phyloP scores from a whole-genome alignment of 495 filamentous ascomycete genomes.

The Sabuloglossum arenarium region DNA sequence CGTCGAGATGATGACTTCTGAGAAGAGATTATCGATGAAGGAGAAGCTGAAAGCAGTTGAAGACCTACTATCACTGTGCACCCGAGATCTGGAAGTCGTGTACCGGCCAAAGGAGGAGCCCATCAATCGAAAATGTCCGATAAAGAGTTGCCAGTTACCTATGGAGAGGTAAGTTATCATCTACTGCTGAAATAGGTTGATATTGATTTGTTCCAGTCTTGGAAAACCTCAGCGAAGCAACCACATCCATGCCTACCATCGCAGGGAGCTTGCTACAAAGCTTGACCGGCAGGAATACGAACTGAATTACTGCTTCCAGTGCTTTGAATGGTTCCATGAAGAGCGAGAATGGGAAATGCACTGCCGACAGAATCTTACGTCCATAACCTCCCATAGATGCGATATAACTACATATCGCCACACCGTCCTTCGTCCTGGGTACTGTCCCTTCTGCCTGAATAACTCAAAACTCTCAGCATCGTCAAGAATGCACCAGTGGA shows the following conservation, averaged over 20 bases:
- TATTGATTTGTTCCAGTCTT: not conserved
- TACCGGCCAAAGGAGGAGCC: slow-evolving; percentile 3
- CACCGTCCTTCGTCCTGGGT: not conserved
- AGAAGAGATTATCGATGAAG: not conserved
- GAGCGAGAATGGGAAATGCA: slow-evolving; percentile 3
- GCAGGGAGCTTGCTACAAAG: not conserved
- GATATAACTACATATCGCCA: slow-evolving; percentile 1
- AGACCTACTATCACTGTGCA: not conserved
- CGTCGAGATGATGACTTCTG: not conserved
- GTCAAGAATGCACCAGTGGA: not conserved
- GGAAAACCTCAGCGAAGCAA: not conserved
- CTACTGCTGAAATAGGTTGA: not conserved
- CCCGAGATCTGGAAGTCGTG: not conserved
- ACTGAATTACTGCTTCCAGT: not conserved
- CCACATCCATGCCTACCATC: not conserved
- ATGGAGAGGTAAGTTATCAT: not conserved
- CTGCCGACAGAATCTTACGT: not conserved
- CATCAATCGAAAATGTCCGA: not conserved
- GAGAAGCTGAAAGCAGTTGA: not conserved
- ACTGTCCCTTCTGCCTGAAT: slow-evolving; percentile 5
- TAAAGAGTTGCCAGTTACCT: not conserved
- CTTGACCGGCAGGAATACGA: slow-evolving; percentile 1
- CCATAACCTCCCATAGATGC: slow-evolving; percentile 2
- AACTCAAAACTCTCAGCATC: not conserved
- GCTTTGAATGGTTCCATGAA: slow-evolving; percentile 2